phyloP scores from a whole-genome alignment of 1,284 basidiomycete species.

The Pterulicium gracile region DNA sequence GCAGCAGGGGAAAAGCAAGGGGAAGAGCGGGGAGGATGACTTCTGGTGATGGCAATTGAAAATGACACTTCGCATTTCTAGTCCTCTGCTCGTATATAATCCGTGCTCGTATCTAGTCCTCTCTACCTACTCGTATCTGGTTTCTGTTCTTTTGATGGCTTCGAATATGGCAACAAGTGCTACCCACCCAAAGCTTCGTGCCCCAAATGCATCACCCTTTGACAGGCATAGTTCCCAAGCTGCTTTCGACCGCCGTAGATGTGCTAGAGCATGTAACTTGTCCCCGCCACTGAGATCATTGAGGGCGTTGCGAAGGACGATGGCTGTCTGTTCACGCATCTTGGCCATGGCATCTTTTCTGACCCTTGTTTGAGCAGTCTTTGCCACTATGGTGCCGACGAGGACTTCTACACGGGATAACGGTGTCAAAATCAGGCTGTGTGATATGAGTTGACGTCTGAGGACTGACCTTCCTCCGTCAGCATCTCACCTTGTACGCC shows the following conservation, averaged over 20 bases:
- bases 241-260: slow-evolving; percentile 36
- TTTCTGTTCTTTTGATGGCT: slow-evolving; percentile 23
- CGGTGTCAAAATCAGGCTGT: background rate
- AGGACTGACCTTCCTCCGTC: slow-evolving; percentile 10
- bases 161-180: slow-evolving; percentile 43
- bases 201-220: slow-evolving; percentile 36
- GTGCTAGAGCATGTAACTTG: slow-evolving; percentile 23
- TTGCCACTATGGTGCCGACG: slow-evolving; percentile 51
- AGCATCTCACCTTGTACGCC: slow-evolving; percentile 28
- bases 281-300: slow-evolving; percentile 38
- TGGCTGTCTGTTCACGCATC: slow-evolving; percentile 40
- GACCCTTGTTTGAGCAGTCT: slow-evolving; percentile 43
- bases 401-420: slow-evolving; percentile 31
- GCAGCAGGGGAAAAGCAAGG: slow-evolving; percentile 35
- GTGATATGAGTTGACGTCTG: too few relatives aligned
- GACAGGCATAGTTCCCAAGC: slow-evolving; percentile 35
- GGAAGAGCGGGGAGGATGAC: slow-evolving; percentile 75
- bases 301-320: slow-evolving; percentile 36
- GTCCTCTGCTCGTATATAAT: too few relatives aligned
- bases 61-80: background rate
- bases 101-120: too few relatives aligned
- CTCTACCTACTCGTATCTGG: background rate
- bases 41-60: slow-evolving; percentile 76
- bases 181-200: slow-evolving; percentile 50
- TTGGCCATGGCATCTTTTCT: slow-evolving; percentile 40